phyloP scores from a whole-genome alignment of 345 rosid genomes.

The Carallia brachiata region DNA sequence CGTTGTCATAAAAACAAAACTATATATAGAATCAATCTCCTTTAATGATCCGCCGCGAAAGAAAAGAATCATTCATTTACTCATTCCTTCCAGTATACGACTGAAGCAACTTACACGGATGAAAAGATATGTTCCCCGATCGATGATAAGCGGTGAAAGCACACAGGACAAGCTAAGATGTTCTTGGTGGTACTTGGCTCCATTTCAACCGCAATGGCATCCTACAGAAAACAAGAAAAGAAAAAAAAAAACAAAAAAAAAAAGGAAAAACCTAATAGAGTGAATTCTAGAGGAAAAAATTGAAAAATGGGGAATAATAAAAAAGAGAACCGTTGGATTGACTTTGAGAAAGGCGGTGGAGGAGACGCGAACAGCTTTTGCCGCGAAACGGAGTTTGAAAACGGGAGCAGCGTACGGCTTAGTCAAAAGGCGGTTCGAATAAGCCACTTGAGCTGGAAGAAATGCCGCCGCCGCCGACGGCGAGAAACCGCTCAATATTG shows the following conservation, averaged over 20 bases:
- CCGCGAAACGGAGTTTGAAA: conserved; percentile 16
- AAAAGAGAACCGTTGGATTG: conserved; percentile 36
- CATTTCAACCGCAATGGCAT: conserved; percentile 31
- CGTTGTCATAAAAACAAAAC: no score
- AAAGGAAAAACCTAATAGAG: neutral
- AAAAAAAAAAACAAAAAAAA: neutral
- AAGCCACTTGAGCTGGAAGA: conserved; percentile 12
- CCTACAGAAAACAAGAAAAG: conserved; percentile 21
- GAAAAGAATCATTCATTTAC: neutral
- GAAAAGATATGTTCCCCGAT: conserved; percentile 28
- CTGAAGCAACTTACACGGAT: conserved; percentile 43
- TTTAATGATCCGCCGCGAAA: neutral
- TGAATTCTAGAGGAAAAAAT: neutral
- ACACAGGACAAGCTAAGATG: conserved; percentile 78
- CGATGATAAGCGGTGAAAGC: conserved; percentile 48
- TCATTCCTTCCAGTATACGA: neutral
- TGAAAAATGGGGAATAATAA: neutral
- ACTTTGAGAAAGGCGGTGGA: conserved; percentile 45
- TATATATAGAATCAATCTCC: neutral
- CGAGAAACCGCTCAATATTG: conserved; percentile 8
- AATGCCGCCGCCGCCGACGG: conserved; percentile 22
- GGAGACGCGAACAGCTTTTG: conserved; percentile 42
- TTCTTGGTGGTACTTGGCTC: conserved; percentile 25
- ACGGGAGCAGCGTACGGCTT: neutral
- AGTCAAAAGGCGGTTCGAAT: conserved; percentile 17